A percentile compares a stretch with the other conserved stretches of the same genome.
Evolutionary conservation across 768 basidiomycete species (phyloP).

Genomic region (Sarcomyxa edulis): DNA sequence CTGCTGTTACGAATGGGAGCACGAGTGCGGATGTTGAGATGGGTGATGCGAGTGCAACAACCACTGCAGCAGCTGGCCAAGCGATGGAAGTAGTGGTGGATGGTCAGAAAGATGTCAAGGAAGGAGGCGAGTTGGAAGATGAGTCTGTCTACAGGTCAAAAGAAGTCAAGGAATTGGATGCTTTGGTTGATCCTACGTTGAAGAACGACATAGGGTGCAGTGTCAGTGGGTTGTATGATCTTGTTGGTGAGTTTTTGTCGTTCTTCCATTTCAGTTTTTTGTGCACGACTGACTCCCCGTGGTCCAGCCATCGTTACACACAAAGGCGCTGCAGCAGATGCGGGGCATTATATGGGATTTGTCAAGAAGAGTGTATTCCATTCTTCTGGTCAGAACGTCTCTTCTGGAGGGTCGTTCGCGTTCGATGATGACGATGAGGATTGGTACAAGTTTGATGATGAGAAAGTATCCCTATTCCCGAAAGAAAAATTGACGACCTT

Average conservation of each 20-base stretch:
- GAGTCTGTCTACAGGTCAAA: conserved; percentile 58
- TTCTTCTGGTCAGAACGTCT: conserved; percentile 12
- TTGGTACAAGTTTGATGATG: conserved; percentile 97
- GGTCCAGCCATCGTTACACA: conserved; percentile 85
- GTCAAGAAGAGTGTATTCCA: conserved; percentile 76
- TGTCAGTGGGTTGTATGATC: conserved; percentile 81
- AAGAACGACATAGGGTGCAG: conserved; percentile 71
- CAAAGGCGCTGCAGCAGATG: conserved; percentile 93
- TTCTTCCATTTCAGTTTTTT: neutral
- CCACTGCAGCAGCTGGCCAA: conserved; percentile 10
- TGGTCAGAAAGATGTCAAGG: conserved; percentile 19
- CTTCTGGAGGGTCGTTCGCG: conserved; percentile 21
- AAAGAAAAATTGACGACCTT: conserved; percentile 79
- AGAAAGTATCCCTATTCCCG: conserved; percentile 84
- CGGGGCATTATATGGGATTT: conserved; percentile 94
- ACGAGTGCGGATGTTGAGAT: conserved; percentile 42
- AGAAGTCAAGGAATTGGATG: conserved; percentile 63
- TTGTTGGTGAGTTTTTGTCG: conserved; percentile 61
- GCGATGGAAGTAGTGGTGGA: conserved; percentile 19
- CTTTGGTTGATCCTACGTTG: conserved; percentile 56
- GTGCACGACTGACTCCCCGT: neutral
- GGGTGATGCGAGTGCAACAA: conserved; percentile 25
- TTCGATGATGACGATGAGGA: conserved; percentile 67
- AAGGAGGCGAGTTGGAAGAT: conserved; percentile 50
- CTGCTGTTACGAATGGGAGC: neutral